Base-by-base conservation (phyloP, 176 grass and related monocot species). In the Oryza coarctata region DNA sequence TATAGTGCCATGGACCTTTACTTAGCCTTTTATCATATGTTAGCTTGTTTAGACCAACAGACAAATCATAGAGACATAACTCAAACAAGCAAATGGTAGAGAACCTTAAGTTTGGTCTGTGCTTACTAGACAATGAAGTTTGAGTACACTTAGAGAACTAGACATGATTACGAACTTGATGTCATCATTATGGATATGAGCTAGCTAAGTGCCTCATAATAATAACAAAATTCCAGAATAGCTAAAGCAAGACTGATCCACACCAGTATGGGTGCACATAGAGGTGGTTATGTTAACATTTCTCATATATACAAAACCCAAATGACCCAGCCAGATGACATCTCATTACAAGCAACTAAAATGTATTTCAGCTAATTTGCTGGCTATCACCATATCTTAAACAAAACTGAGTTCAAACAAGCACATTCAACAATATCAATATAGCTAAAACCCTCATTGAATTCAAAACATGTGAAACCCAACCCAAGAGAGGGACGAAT, bases 21-120 rank as follows among this genome's bases (percentile, higher is more conserved):
- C 40, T 66, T 49, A 18, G 39, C 23, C 40, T 79, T 79, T n/a
- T 67, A 67, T 14, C 77, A 67, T 66, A 66, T 79, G 20, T 79
- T 49, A 41, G 25, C 40, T 49, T 45, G 63, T 12, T 79, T 67
- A 26, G n/a, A 40, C 2, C 60, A 78, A 47, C 39, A 12, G 41
- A 36, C 20, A 39, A 39, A 30, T 41, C n/a, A 43, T 12, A 40
- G 25, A 70, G 22, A 14, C n/a, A 71, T 7, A 71, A 44, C 38
- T 39, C 38, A 44, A 69, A 69, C 15, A 71, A 61, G 12, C 31
- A 66, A 7, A 30, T 28, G 20, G 27, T 32, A 27, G 5, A 79
- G 27, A 65, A 9, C 40, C 47, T 41, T 75, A 22, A 76, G 55
- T 77, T 72, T 63, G 27, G 27, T 11, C 27, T 31, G 4, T n/a